Conservation (phyloP, 352 stramenopile genomes). For the Phytopythium sindhum region DNA sequence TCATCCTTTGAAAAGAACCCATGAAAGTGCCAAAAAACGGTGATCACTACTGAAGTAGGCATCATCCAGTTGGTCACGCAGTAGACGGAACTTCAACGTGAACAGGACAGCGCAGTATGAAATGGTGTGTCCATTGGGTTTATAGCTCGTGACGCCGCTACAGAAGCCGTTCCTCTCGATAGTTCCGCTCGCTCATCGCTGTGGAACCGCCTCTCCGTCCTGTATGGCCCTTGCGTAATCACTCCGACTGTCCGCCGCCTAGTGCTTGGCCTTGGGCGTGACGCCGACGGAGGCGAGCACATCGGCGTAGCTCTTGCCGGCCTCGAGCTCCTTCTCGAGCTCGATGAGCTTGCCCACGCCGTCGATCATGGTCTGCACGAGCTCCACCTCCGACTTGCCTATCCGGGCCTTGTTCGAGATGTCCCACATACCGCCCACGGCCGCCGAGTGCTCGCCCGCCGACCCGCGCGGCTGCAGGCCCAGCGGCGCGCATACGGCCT, state of each 20-base stretch:
- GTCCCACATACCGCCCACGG: conserved; percentile 88
- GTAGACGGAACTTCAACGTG: too few species aligned
- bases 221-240: background rate
- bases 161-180: background rate
- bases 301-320: conserved; percentile 56
- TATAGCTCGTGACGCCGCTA: background rate
- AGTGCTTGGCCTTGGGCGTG: conserved; percentile 20
- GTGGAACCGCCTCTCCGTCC: background rate
- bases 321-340: conserved; percentile 87
- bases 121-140: background rate
- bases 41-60: too few species aligned
- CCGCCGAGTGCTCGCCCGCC: conserved; percentile 79
- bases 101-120: background rate
- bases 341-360: conserved; percentile 90
- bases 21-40: too few species aligned
- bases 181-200: background rate
- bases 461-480: conserved; percentile 80
- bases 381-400: conserved; percentile 92
- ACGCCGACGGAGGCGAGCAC: conserved; percentile 57
- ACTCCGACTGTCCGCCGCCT: conserved; percentile 1
- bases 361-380: conserved; percentile 96
- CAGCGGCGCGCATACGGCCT: conserved; percentile 71
- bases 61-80: too few species aligned
- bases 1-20: too few species aligned
- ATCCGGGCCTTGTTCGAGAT: conserved; percentile 94